A percentile compares a stretch with the other conserved stretches of the same genome.
phyloP scores from a whole-genome alignment of 2,329 filamentous ascomycete genomes.

The Byssothecium circinans region DNA sequence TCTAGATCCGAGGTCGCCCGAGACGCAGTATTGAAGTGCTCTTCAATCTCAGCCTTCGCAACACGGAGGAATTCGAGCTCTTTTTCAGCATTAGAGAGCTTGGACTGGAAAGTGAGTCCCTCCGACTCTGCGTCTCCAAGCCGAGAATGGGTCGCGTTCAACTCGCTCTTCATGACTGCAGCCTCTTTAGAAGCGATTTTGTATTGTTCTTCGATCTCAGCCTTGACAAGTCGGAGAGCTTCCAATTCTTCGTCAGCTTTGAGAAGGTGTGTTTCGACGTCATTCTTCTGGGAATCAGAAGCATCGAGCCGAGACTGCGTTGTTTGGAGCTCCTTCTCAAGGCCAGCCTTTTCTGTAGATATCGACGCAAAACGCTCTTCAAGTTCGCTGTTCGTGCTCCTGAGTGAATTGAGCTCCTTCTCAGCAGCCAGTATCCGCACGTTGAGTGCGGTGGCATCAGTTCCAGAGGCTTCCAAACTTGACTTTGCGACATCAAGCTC shows the following conservation, averaged over 20 bases:
- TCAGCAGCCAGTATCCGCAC: conserved; percentile 3
- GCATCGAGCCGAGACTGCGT: conserved; percentile 13
- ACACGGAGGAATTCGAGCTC: conserved; percentile 18
- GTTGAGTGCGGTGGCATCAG: conserved; percentile 8
- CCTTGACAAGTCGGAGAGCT: conserved; percentile 3
- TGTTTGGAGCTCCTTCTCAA: conserved; percentile 13
- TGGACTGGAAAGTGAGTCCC: conserved; percentile 15
- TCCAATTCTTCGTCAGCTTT: conserved; percentile 8
- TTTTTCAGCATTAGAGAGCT: conserved; percentile 11
- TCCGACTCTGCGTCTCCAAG: conserved; percentile 20
- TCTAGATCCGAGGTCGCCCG: conserved; percentile 18
- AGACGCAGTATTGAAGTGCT: conserved; percentile 8
- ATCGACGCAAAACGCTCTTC: conserved; percentile 4
- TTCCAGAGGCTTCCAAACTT: conserved; percentile 10
- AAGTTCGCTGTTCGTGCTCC: neutral
- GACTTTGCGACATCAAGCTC: conserved; percentile 12
- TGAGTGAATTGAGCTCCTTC: conserved; percentile 3
- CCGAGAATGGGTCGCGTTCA: conserved; percentile 14
- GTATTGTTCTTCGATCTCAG: conserved; percentile 6
- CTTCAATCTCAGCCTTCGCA: conserved; percentile 14
- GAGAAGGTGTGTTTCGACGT: conserved; percentile 4
- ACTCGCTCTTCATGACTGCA: conserved; percentile 11
- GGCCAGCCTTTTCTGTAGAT: conserved; percentile 1
- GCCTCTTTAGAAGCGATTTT: neutral
- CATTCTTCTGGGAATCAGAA: conserved; percentile 11